phyloP scores from a whole-genome alignment of 805 yeast species.

The Crinitomyces ghanaensis region DNA sequence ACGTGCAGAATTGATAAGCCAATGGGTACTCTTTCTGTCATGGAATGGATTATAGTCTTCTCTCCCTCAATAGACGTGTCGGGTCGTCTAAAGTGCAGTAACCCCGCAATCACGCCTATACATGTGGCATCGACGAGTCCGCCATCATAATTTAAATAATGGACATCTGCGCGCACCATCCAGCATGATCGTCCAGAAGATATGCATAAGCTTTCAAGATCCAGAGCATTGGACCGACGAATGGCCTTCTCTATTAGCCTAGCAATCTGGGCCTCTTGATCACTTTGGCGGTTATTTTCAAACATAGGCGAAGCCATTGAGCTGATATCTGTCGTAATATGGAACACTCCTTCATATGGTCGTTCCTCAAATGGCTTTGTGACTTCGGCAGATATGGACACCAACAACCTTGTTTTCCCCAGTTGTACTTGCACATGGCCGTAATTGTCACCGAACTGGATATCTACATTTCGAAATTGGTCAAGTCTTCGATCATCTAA shows the following conservation, averaged over 20 bases:
- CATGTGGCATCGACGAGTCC: conserved; percentile 85
- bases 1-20: conserved; percentile 76
- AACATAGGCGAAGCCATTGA: conserved; percentile 85
- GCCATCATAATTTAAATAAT: conserved; percentile 83
- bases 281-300: conserved; percentile 61
- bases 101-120: conserved; percentile 78
- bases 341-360: conserved; percentile 86
- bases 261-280: conserved; percentile 69
- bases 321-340: conserved; percentile 72
- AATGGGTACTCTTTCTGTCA: conserved; percentile 76
- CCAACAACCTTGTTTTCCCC: conserved; percentile 66
- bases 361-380: conserved; percentile 76
- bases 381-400: conserved; percentile 64
- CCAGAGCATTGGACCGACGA: conserved; percentile 81
- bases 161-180: conserved; percentile 83
- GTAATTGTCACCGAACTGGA: conserved; percentile 46
- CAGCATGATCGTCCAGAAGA: conserved; percentile 87
- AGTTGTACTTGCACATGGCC: conserved; percentile 72
- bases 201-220: conserved; percentile 81
- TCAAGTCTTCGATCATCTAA: conserved; percentile 57
- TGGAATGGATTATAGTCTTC: conserved; percentile 48
- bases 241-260: conserved; percentile 86
- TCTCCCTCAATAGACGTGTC: conserved; percentile 54
- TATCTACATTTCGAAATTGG: conserved; percentile 54
- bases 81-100: conserved; percentile 73